Evolutionary conservation across 2,329 filamentous ascomycete species (phyloP).

Genomic region (Fusarium clavum): DNA sequence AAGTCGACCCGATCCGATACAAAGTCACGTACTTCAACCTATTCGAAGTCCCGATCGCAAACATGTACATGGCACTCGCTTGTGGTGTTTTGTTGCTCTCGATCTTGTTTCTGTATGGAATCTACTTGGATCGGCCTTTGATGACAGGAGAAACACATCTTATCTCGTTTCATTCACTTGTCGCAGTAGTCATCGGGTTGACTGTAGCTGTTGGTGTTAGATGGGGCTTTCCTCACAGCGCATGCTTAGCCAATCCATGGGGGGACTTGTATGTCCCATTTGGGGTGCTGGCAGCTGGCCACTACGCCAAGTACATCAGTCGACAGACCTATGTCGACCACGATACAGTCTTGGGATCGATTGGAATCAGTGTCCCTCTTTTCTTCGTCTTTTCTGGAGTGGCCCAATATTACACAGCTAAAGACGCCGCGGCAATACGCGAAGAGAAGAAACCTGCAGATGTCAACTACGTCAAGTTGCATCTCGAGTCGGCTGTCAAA

Average conservation of each 20-base stretch:
- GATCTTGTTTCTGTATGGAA: slow-evolving; percentile 33
- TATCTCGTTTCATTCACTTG: slow-evolving; percentile 17
- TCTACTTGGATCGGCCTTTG: slow-evolving; percentile 28
- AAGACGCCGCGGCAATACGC: slow-evolving; percentile 16
- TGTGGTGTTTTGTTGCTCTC: slow-evolving; percentile 31
- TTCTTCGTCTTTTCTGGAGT: slow-evolving; percentile 32
- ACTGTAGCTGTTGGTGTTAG: slow-evolving; percentile 23
- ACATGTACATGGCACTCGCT: slow-evolving; percentile 30
- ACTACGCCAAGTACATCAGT: slow-evolving; percentile 2
- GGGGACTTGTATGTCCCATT: slow-evolving; percentile 32
- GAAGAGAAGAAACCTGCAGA: slow-evolving; percentile 10
- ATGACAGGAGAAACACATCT: slow-evolving; percentile 7
- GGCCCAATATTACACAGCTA: slow-evolving; percentile 35
- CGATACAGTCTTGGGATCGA: slow-evolving; percentile 23
- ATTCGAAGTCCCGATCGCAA: slow-evolving; percentile 30
- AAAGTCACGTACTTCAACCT: slow-evolving; percentile 16
- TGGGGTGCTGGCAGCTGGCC: slow-evolving; percentile 9
- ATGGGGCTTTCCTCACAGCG: slow-evolving; percentile 7
- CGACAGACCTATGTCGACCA: not conserved
- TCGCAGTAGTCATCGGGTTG: slow-evolving; percentile 32
- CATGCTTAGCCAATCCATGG: slow-evolving; percentile 32
- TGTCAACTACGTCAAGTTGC: not conserved
- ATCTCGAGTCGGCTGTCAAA: slow-evolving; percentile 17
- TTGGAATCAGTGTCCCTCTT: slow-evolving; percentile 33
- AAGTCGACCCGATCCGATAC: slow-evolving; percentile 15